Base-by-base conservation (phyloP, 257 asterid genomes). In the Scutellaria galericulata region DNA sequence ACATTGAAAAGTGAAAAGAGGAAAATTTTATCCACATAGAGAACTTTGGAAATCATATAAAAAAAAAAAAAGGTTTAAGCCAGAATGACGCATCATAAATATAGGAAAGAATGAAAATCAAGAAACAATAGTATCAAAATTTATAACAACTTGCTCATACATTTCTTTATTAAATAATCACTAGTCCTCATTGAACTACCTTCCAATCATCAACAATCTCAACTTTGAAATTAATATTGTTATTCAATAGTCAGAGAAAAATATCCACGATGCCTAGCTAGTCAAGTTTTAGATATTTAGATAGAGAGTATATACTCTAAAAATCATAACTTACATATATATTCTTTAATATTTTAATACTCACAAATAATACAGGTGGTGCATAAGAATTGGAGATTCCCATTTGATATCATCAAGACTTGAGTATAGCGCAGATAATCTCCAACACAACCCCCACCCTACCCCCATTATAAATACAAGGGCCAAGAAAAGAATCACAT, bases 361-460 rank as follows among this genome's bases (percentile, higher is more conserved):
- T 75, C 80, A 75, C 78, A 79, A 65, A 70, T 13, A 71, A 71
- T 66, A 80, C 80, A 80, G 78, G 84, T 80, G 84, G 76, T 80
- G 14, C 24, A 7, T 31, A 78, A 0, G 11, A 24, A 71, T 75
- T 66, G 83, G 82, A 75, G 52, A 63, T 44, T 46, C 27, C 37
- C 51, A 51, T 59, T 57, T 15, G 64, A 81, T 35, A 71, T 71
- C 80, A 60, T 64, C 79, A 68, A 75, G 7, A 76, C 52, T 75
- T 76, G 80, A 68, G 72, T 60, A 15, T 57, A 5, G 37, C 42
- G 8, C 46, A 53, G 67, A 65, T 64, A 53, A 41, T 37, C 59
- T 14, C 55, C 24, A 64, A 7, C 45, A 61, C 22, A 14, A 11
- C 22, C 56, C n/a, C 54, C 14, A 37, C 10, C 52, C 45, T 27